Evolutionary conservation across 306 rosid species (phyloP).

Genomic region (Luffa acutangula): DNA sequence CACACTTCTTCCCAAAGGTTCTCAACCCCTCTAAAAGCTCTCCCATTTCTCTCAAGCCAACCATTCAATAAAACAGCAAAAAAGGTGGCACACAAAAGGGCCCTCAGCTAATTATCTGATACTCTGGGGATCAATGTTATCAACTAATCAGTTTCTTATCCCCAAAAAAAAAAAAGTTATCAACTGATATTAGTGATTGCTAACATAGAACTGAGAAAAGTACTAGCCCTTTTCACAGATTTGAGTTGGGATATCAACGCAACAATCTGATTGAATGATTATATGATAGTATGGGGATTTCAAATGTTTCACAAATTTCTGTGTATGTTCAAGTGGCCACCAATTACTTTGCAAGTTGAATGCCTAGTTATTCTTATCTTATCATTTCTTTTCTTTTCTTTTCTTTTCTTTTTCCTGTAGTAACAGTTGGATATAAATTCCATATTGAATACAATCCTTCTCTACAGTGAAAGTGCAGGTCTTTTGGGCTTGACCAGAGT

Average conservation of each 20-base stretch:
- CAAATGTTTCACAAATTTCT: not conserved
- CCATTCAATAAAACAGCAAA: not conserved
- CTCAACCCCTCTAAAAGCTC: not conserved
- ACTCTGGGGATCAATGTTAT: not conserved
- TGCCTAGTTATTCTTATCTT: not conserved
- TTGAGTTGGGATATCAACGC: not conserved
- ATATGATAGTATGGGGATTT: not conserved
- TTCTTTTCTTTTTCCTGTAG: not conserved
- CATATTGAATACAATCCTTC: constrained; percentile 9
- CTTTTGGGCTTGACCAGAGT: constrained; percentile 73
- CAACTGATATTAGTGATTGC: not conserved
- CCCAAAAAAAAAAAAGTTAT: not conserved
- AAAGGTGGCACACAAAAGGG: not conserved
- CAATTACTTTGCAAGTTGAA: not conserved
- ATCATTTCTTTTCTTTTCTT: not conserved
- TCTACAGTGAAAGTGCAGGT: constrained; percentile 80
- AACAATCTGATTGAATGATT: not conserved
- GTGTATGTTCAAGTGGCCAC: not conserved
- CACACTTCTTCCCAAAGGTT: not conserved
- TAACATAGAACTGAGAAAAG: not conserved
- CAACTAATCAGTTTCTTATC: not conserved
- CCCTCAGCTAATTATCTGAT: not conserved
- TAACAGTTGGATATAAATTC: not conserved
- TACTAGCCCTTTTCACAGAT: not conserved
- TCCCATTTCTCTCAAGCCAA: not conserved